These are phyloP conservation scores for Taphrina communis DNA, from an alignment of 1,139 yeast genomes.

Conservation along the genomic window DNA sequence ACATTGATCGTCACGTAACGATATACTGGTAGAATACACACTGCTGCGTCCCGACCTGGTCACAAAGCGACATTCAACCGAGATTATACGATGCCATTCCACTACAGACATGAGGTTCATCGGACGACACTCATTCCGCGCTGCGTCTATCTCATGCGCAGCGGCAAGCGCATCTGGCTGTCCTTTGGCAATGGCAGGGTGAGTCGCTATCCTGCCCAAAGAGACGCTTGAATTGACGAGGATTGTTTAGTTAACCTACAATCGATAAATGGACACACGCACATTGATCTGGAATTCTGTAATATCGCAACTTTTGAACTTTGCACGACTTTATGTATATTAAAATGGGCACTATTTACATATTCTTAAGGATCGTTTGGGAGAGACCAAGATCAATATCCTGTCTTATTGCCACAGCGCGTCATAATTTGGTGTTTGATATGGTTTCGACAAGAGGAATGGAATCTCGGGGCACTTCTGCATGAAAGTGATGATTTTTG, in stretches of 20 bases:
- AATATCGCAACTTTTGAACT: no score
- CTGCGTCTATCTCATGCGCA: conserved; percentile 29
- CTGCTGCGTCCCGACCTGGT: no score
- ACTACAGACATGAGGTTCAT: conserved; percentile 18
- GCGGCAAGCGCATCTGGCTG: conserved; percentile 25
- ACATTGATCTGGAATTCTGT: not conserved
- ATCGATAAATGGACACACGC: not conserved
- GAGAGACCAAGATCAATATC: not conserved
- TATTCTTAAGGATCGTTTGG: not conserved
- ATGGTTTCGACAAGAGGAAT: conserved; percentile 5
- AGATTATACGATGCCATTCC: not conserved
- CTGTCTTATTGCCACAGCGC: not conserved
- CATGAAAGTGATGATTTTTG: not conserved
- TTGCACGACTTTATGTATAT: no score
- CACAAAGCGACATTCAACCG: not conserved
- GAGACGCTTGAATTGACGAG: not conserved
- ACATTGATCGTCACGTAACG: no score
- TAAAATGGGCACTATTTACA: not conserved
- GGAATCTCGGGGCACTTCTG: conserved; percentile 4
- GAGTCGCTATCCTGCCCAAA: not conserved
- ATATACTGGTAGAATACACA: no score
- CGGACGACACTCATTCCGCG: conserved; percentile 22
- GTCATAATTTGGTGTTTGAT: conserved; percentile 6
- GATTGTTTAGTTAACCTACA: conserved; percentile 1
- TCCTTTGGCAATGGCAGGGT: conserved; percentile 27